A percentile compares a stretch with the other conserved stretches of the same genome.
Conservation (phyloP, 106 monocot species). For the Acanthochlamys bracteata region DNA sequence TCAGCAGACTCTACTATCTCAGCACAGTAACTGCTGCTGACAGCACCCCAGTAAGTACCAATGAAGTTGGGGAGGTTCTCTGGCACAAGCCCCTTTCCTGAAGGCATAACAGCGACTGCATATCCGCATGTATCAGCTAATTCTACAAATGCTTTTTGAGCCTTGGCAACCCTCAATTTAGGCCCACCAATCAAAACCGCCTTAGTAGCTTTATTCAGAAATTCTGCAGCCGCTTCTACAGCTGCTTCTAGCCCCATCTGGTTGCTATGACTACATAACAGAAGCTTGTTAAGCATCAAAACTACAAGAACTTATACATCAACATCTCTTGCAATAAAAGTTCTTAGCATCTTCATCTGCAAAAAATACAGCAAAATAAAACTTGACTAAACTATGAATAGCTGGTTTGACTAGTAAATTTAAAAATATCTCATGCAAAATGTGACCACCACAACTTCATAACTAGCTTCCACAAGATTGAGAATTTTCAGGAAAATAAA, state of each 20-base stretch:
- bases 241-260: constrained; percentile 29
- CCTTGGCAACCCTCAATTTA: constrained; percentile 29
- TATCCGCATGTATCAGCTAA: constrained; percentile 26
- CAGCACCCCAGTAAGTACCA: constrained; percentile 38
- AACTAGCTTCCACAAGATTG: no score
- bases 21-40: constrained; percentile 22
- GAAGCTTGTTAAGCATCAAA: not conserved
- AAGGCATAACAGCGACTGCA: constrained; percentile 30
- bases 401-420: no score
- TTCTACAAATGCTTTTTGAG: constrained; percentile 17
- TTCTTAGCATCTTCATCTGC: no score
- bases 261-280: constrained; percentile 27
- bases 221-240: constrained; percentile 22
- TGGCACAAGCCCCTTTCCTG: constrained; percentile 30
- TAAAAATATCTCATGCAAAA: no score
- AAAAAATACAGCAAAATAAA: no score
- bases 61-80: constrained; percentile 30
- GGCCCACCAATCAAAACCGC: constrained; percentile 27
- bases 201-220: constrained; percentile 34
- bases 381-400: no score
- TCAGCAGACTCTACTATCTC: constrained; percentile 42
- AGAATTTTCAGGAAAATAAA: no score
- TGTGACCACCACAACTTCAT: no score
- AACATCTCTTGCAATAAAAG: no score
- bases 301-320: no score